These are phyloP conservation scores for Colletotrichum sp. DNA, from an alignment of 2,329 filamentous ascomycete species.

Conservation along the genomic window DNA sequence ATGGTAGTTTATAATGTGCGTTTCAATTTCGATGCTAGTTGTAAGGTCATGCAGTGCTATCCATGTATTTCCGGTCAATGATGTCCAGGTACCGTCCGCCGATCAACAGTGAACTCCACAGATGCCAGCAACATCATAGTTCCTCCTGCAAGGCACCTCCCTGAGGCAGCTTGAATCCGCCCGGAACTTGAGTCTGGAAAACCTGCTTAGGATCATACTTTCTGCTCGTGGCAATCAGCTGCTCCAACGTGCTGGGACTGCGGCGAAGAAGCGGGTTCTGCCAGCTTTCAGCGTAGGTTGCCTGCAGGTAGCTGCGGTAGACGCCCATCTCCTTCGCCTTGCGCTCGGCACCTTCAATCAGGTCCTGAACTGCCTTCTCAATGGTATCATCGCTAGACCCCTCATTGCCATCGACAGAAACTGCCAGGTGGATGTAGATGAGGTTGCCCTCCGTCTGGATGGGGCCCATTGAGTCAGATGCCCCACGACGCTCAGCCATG, in stretches of 20 bases:
- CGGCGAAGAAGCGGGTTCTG: background rate
- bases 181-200: constrained; percentile 2
- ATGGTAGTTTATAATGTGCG: background rate
- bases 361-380: background rate
- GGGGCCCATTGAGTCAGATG: background rate
- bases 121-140: background rate
- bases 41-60: background rate
- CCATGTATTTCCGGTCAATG: background rate
- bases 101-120: background rate
- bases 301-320: background rate
- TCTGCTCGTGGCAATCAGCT: background rate
- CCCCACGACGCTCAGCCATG: background rate
- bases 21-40: background rate
- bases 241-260: background rate
- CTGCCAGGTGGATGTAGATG: background rate
- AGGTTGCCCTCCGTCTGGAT: background rate
- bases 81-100: background rate
- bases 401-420: background rate
- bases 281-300: constrained; percentile 3
- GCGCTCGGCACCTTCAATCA: background rate
- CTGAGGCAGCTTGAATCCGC: constrained; percentile 2
- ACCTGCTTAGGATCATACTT: constrained; percentile 5
- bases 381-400: background rate
- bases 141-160: background rate
- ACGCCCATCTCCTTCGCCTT: background rate